Base-by-base conservation (phyloP, 495 filamentous ascomycete species). In the Hypoxylon crocopeplum region DNA sequence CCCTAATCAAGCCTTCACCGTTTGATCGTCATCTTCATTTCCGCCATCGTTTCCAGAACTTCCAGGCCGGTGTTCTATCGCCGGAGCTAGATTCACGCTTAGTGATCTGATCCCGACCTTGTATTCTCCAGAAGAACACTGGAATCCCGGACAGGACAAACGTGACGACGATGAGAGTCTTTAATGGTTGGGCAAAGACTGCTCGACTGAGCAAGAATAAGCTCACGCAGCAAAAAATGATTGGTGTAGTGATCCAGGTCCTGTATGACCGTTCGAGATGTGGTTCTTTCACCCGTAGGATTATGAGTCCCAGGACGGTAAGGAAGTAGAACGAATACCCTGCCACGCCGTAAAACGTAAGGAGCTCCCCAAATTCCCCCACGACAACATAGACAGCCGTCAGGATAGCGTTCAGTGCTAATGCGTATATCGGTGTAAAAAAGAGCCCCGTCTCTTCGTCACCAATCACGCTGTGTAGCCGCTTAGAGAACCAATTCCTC, bases 181-280 rank as follows among this genome's bases (percentile, higher is more conserved):
- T 91, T 51, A 92, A 50, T n/a, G 94, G 94, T 69, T 93, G 85
- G 7, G 92, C 84, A 68, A 98, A 93, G 16, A 98, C 81, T 0
- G 92, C 91, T 44, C 94, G 82, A 59, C 85, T 91, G 20, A 98
- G 79, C 61, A 98, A 72, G 70, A 98, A 98, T 57, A 98, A 69
- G 69, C 90, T 96, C 11, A 98, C 94, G 65, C 94, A 98, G 82
- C 94, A 98, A 70, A 98, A 98, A 42, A 97, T 91, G 38, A 98
- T 94, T 2, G 94, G 94, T 29, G 93, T 98, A 1, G 88, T 88
- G 54, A 98, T 95, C 95, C 95, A 98, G 12, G 92, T 94, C 69
- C 82, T 85, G 73, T 98, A 98, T 1, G 94, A 92, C 17, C 94
- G 75, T 70, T 97, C 92, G 17, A 98, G 79, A 51, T 85, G 75